These are phyloP conservation scores for Amoebophrya sp. DNA, from an alignment of 169 alveolate species.

Conservation along the genomic window DNA sequence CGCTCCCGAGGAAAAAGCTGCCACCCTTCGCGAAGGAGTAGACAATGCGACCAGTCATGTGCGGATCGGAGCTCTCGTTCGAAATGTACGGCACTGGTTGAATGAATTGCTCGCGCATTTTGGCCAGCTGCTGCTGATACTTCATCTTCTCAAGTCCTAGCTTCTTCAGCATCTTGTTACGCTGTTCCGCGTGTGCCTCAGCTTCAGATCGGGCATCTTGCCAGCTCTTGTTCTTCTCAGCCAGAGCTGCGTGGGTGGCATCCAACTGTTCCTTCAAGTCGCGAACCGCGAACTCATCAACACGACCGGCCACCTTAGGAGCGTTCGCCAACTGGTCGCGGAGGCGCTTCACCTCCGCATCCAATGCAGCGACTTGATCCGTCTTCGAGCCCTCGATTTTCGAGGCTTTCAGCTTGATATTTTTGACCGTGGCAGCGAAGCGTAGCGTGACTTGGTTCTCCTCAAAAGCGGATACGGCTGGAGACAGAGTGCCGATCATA, in stretches of 20 bases:
- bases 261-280: neutral
- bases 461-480: constrained; percentile 63
- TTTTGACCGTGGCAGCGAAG: constrained; percentile 49
- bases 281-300: neutral
- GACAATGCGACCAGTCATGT: neutral
- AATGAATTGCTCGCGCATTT: neutral
- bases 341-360: neutral
- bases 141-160: neutral
- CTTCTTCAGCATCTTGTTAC: constrained; percentile 6
- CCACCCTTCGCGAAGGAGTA: neutral
- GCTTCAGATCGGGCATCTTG: neutral
- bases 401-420: constrained; percentile 42
- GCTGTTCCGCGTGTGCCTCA: neutral
- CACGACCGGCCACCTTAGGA: neutral
- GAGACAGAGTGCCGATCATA: constrained; percentile 68
- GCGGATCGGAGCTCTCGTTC: neutral
- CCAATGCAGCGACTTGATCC: neutral
- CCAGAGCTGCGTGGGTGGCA: constrained; percentile 4
- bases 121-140: neutral
- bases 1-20: neutral
- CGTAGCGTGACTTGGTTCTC: constrained; percentile 50
- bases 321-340: constrained; percentile 1
- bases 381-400: neutral
- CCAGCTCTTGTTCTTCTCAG: neutral
- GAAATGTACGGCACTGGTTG: neutral